Evolutionary conservation across 768 basidiomycete genomes (phyloP).

Genomic region (Tylopilus plumbeoviolaceoides): DNA sequence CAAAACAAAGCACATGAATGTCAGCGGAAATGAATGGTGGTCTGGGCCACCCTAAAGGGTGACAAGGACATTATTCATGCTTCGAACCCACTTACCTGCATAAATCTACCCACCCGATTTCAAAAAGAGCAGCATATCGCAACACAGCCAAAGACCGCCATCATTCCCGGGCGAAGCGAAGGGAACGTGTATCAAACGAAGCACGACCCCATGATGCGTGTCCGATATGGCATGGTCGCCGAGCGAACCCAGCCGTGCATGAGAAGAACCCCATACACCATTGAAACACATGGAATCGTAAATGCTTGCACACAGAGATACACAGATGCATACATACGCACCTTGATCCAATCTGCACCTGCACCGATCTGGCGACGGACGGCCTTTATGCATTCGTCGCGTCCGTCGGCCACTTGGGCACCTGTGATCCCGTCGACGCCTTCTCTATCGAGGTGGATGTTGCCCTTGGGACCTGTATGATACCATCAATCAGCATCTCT

Average conservation of each 20-base stretch:
- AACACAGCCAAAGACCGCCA: neutral
- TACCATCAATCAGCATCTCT: neutral
- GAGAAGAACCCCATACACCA: neutral
- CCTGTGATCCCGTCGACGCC: conserved; percentile 56
- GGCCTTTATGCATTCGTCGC: conserved; percentile 49
- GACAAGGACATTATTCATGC: neutral
- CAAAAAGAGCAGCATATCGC: neutral
- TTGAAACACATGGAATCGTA: neutral
- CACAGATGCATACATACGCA: conserved; percentile 14
- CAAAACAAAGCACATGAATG: neutral
- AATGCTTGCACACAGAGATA: conserved; percentile 1
- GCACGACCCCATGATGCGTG: conserved; percentile 1
- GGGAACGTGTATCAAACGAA: conserved; percentile 16
- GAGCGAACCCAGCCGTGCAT: neutral
- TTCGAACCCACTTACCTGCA: conserved; percentile 36
- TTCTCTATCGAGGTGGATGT: conserved; percentile 40
- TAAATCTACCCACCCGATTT: conserved; percentile 23
- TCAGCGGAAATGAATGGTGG: conserved; percentile 10
- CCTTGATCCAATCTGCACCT: conserved; percentile 25
- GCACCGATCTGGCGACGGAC: conserved; percentile 60
- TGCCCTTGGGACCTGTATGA: conserved; percentile 49
- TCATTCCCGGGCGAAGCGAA: neutral
- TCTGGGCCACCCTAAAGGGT: conserved; percentile 7
- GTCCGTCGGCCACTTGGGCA: conserved; percentile 56
- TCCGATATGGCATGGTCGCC: neutral